Evolutionary conservation across 1,284 basidiomycete genomes (phyloP).

Genomic region (Microstroma glucosiphilum): DNA sequence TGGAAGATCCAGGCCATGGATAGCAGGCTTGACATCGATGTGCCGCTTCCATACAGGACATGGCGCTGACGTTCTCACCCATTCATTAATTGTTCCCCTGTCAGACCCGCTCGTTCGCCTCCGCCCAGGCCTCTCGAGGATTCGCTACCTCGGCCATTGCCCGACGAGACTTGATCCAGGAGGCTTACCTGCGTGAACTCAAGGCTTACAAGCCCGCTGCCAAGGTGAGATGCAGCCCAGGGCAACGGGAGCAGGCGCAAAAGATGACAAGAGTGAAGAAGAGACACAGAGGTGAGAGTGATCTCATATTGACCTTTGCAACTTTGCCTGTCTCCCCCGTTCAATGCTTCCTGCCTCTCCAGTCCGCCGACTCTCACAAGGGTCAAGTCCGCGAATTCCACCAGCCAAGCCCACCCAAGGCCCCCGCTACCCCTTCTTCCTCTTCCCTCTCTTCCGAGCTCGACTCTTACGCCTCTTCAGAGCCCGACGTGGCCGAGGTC

Average conservation of each 20-base stretch:
- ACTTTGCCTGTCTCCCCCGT: background rate
- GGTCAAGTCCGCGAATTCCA: conserved; percentile 53
- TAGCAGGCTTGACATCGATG: too few species aligned
- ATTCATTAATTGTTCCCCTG: background rate
- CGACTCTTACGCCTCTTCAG: conserved; percentile 50
- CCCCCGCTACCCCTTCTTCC: conserved; percentile 51
- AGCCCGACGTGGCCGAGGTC: conserved; percentile 41
- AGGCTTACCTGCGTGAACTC: conserved; percentile 81
- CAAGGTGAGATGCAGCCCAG: conserved; percentile 28
- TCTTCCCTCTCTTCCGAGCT: conserved; percentile 52
- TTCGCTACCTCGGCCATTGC: conserved; percentile 42
- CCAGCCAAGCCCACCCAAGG: conserved; percentile 50
- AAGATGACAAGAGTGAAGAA: too few species aligned
- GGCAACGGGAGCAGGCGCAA: too few species aligned
- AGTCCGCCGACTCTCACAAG: conserved; percentile 48
- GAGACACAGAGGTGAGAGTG: too few species aligned
- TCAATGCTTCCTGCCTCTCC: background rate
- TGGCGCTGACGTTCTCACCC: background rate
- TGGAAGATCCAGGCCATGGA: too few species aligned
- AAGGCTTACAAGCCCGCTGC: conserved; percentile 71
- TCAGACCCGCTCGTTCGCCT: conserved; percentile 30
- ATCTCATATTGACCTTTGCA: background rate
- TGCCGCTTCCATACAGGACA: too few species aligned
- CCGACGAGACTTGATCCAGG: conserved; percentile 75
- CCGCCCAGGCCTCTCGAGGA: conserved; percentile 28